These are phyloP conservation scores for Aspergillus costaricaensis DNA, from an alignment of 2,329 filamentous ascomycete species.

Conservation along the genomic window DNA sequence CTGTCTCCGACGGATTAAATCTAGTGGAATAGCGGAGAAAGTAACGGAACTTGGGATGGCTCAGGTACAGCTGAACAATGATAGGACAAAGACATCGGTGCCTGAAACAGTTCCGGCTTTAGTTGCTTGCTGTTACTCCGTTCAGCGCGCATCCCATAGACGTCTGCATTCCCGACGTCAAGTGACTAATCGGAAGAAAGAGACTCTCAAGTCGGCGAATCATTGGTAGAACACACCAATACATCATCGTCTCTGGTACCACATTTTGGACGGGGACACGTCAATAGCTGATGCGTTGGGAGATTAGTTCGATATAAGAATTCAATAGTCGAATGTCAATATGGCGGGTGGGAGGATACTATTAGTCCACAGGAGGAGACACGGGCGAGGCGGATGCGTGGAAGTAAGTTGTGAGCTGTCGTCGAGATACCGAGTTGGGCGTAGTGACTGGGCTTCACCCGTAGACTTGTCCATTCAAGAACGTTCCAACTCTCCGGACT, in stretches of 20 bases:
- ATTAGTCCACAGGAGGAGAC: background rate
- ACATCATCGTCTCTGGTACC: background rate
- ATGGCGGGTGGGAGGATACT: background rate
- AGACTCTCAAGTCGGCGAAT: background rate
- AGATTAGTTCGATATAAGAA: background rate
- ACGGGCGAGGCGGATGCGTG: conserved; percentile 2
- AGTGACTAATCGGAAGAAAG: background rate
- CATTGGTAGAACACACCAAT: background rate
- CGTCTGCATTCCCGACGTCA: background rate
- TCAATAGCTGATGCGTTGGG: conserved; percentile 9
- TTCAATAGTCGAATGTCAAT: conserved; percentile 1
- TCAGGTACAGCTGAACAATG: conserved; percentile 4
- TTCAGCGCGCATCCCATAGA: background rate
- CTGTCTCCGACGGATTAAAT: background rate
- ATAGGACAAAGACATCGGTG: background rate
- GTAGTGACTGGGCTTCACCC: background rate
- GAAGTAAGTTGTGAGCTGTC: background rate
- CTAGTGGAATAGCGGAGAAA: background rate
- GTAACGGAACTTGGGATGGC: background rate
- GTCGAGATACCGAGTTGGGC: background rate
- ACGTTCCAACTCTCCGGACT: background rate
- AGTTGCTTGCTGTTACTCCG: background rate
- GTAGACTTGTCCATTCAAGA: too few relatives aligned
- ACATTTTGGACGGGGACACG: conserved; percentile 1
- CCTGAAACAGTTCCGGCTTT: conserved; percentile 4